A percentile compares a stretch with the other conserved stretches of the same genome.
These are phyloP conservation scores for Leccinum fallax DNA, from an alignment of 1,284 basidiomycete species.

Conservation along the genomic window DNA sequence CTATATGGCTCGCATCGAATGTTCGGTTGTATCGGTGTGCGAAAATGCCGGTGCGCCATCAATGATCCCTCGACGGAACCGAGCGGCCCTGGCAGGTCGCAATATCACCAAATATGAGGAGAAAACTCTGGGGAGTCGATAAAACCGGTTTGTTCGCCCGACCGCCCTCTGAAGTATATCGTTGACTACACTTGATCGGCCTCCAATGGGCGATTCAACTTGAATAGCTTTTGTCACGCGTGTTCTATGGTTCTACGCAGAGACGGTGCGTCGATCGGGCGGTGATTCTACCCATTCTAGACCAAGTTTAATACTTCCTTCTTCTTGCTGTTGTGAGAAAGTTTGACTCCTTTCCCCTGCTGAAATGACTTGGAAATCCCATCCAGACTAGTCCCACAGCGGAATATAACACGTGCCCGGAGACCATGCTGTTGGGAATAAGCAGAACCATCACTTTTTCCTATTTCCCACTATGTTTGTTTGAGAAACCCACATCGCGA, in stretches of 20 bases:
- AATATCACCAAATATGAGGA: neutral
- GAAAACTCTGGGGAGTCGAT: neutral
- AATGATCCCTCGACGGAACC: neutral
- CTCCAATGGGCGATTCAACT: neutral
- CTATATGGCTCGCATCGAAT: neutral
- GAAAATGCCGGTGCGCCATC: neutral
- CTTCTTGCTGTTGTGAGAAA: conserved; percentile 13
- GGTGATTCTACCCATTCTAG: neutral
- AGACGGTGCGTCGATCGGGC: neutral
- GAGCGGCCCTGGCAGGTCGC: neutral
- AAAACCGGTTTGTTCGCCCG: neutral
- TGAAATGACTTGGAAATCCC: neutral
- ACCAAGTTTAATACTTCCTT: neutral
- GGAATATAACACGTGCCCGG: no score
- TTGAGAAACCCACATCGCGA: no score
- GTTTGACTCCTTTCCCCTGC: conserved; percentile 1
- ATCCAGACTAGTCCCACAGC: no score
- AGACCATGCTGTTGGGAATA: no score
- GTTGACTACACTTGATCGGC: no score
- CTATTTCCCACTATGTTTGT: no score
- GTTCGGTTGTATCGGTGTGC: neutral
- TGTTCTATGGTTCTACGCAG: neutral
- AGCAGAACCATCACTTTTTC: no score
- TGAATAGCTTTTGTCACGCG: neutral
- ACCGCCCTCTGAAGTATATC: neutral